Evolutionary conservation across 208 protist genomes (phyloP).

Genomic region (Endotrypanum monterogeii): DNA sequence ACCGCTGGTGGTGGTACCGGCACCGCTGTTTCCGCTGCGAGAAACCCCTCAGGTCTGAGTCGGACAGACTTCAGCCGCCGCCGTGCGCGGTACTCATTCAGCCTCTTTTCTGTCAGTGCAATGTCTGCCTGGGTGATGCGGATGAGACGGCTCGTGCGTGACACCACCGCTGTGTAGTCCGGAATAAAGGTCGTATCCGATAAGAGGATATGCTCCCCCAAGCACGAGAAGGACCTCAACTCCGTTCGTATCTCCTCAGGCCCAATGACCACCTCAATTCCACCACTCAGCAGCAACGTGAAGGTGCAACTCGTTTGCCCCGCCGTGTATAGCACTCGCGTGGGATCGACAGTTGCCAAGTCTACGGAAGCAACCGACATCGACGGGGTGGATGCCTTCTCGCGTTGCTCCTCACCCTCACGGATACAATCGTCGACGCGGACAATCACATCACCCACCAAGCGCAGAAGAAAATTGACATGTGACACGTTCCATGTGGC

Average conservation of each 20-base stretch:
- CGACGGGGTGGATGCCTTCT: background rate
- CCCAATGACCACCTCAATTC: conserved; percentile 37
- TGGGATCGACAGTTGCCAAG: conserved; percentile 6
- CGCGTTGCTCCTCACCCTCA: conserved; percentile 11
- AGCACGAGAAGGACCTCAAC: conserved; percentile 61
- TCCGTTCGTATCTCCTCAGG: conserved; percentile 45
- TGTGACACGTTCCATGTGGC: conserved; percentile 59
- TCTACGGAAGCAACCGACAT: conserved; percentile 2
- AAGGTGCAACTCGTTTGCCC: conserved; percentile 41
- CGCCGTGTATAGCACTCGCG: conserved; percentile 46
- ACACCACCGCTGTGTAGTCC: conserved; percentile 69
- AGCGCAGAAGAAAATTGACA: conserved; percentile 61
- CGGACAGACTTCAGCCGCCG: conserved; percentile 12
- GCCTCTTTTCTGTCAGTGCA: conserved; percentile 27
- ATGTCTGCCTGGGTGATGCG: conserved; percentile 59
- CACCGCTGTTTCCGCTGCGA: conserved; percentile 1
- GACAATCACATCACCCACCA: conserved; percentile 52
- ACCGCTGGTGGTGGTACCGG: background rate
- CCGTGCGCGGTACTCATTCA: conserved; percentile 28
- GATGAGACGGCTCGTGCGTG: conserved; percentile 51
- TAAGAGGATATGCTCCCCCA: conserved; percentile 59
- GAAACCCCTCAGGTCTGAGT: background rate
- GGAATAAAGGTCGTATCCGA: conserved; percentile 42
- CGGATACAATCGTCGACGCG: conserved; percentile 14
- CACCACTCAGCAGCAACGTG: conserved; percentile 74